Base-by-base conservation (phyloP, 2,329 filamentous ascomycete genomes). In the Myriosclerotinia duriaeana region DNA sequence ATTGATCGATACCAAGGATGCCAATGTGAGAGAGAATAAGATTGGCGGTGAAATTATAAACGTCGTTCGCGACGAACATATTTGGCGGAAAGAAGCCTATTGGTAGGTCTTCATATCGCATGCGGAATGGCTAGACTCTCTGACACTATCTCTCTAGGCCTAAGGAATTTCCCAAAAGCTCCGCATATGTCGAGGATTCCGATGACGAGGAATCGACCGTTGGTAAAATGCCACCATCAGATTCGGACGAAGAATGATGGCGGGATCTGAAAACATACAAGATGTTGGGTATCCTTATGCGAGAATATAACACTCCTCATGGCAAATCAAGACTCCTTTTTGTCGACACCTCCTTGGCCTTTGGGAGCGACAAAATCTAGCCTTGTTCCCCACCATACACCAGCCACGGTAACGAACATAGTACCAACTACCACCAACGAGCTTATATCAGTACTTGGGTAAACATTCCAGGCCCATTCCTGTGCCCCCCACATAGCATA, bases 31-130 rank as follows among this genome's bases (percentile, higher is more conserved):
- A 62, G 88, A 89, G 54, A 92, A 92, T 73, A 93, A 92, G 77
- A 85, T 96, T 15, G 84, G 86, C 63, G 95, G 94, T 17, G 92
- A 97, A 78, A 97, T 99, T 73, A 84, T 96, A 72, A 97, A 97
- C 75, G 87, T 98, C 46, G 93, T 98, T 48, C 84, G 92, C 48
- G 92, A 97, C 74, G 93, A 97, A 80, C 96, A 92, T 79, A 83
- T 84, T 53, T 99, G 95, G 95, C 87, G 93, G 74, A 97, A 96
- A 79, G 88, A 90, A 80, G 74, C 82, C 12, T 99, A 94, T 77
- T 98, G 95, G 95, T 94, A 67, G 65, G 66, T 26, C n/a, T 40
- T 52, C 22, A 7, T 22, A 17, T 56, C 36, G 14, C 26, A 20
- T 44, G 15, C 34, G 30, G 40, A 48, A 36, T 20, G 26, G 22